Conservation (phyloP, 106 monocot genomes). For the Dendrobium huoshanense region DNA sequence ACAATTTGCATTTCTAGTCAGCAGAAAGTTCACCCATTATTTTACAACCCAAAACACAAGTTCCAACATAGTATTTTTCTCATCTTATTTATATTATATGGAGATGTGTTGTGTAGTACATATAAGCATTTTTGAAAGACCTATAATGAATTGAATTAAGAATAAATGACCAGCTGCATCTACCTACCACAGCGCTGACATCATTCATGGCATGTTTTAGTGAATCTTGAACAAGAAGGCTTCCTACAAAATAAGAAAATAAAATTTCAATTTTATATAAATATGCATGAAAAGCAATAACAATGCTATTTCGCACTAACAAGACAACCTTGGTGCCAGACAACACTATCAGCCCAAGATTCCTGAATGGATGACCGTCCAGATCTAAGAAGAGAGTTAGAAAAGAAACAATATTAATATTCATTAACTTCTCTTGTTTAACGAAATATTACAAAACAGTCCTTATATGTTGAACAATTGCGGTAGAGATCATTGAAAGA, state of each 20-base stretch:
- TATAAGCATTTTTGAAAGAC: not conserved
- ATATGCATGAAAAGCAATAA: not conserved
- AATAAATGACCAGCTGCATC: not conserved
- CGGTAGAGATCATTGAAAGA: too few relatives aligned
- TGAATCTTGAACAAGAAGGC: slow-evolving; percentile 82
- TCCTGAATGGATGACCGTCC: slow-evolving; percentile 70
- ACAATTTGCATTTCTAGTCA: not conserved
- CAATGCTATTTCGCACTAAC: not conserved
- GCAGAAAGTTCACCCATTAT: not conserved
- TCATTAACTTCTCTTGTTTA: not conserved
- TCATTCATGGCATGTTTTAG: slow-evolving; percentile 74
- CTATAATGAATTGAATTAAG: not conserved
- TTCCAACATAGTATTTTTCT: not conserved
- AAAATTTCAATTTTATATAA: not conserved
- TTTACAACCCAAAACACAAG: not conserved
- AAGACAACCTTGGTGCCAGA: slow-evolving; percentile 78
- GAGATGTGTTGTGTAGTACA: not conserved
- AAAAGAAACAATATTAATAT: not conserved
- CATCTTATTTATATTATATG: not conserved
- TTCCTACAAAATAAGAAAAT: slow-evolving; percentile 43
- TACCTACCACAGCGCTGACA: slow-evolving; percentile 76
- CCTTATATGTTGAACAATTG: not conserved
- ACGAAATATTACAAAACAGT: not conserved
- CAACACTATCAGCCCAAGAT: slow-evolving; percentile 78
- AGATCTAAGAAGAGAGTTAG: slow-evolving; percentile 47